Conservation (phyloP, 2,329 filamentous ascomycete genomes). For the Ascochyta fabae region DNA sequence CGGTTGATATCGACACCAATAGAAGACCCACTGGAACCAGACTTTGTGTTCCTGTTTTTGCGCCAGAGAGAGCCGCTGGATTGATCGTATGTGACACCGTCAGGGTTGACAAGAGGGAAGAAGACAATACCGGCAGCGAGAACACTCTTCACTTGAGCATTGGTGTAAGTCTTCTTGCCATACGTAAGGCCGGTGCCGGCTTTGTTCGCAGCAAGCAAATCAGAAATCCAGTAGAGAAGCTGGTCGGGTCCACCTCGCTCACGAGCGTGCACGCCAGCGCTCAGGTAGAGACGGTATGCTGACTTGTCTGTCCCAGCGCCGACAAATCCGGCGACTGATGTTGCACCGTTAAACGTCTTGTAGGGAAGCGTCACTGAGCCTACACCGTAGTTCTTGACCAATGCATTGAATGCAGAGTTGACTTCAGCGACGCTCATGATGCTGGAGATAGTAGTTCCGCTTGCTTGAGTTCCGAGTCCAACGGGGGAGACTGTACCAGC, state of each 20-base stretch:
- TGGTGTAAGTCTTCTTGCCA: slow-evolving; percentile 60
- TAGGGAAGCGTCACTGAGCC: slow-evolving; percentile 53
- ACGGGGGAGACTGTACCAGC: slow-evolving; percentile 51
- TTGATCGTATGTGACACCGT: slow-evolving; percentile 46
- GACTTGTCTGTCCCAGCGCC: slow-evolving; percentile 54
- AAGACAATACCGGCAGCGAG: slow-evolving; percentile 63
- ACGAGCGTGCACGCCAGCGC: slow-evolving; percentile 63
- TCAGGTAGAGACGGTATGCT: slow-evolving; percentile 58
- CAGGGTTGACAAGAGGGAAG: slow-evolving; percentile 47
- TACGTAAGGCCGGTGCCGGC: slow-evolving; percentile 59
- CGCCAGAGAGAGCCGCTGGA: slow-evolving; percentile 43
- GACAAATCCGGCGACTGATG: slow-evolving; percentile 52
- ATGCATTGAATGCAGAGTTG: slow-evolving; percentile 53
- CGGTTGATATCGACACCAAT: slow-evolving; percentile 47
- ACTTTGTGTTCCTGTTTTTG: slow-evolving; percentile 52
- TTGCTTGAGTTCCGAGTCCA: slow-evolving; percentile 52
- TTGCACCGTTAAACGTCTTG: slow-evolving; percentile 54
- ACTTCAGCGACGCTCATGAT: slow-evolving; percentile 58
- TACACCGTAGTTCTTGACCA: slow-evolving; percentile 52
- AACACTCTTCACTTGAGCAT: slow-evolving; percentile 59
- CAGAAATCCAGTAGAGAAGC: slow-evolving; percentile 64
- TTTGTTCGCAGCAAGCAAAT: slow-evolving; percentile 62
- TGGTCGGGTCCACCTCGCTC: slow-evolving; percentile 65
- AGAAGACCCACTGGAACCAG: slow-evolving; percentile 34
- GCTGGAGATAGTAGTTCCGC: slow-evolving; percentile 47